Conservation (phyloP, 176 grass and related monocot species). For the Avena atlantica region DNA sequence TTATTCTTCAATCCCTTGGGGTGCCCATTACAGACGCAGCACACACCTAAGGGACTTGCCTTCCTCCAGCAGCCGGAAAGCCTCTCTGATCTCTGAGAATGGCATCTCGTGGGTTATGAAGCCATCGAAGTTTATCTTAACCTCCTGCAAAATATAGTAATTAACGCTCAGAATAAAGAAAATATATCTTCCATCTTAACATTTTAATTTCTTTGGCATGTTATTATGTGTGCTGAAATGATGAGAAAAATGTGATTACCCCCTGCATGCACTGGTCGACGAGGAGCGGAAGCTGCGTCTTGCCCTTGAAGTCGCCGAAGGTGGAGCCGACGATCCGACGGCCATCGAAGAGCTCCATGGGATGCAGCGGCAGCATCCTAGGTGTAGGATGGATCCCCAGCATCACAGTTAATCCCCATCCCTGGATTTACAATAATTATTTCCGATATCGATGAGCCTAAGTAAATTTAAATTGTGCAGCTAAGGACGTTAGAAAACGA, state of each 20-base stretch:
- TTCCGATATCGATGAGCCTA: background rate
- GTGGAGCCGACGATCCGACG: constrained; percentile 63
- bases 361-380: constrained; percentile 78
- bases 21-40: constrained; percentile 43
- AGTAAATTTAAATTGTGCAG: background rate
- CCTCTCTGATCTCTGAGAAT: constrained; percentile 81
- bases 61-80: constrained; percentile 68
- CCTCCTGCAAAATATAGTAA: background rate
- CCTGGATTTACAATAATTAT: constrained; percentile 35
- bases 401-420: constrained; percentile 83
- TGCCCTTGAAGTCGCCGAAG: constrained; percentile 90
- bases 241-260: constrained; percentile 8
- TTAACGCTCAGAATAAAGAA: background rate
- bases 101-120: constrained; percentile 92
- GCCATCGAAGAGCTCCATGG: constrained; percentile 89
- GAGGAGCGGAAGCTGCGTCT: constrained; percentile 71
- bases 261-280: constrained; percentile 73
- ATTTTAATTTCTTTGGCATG: no score
- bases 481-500: background rate
- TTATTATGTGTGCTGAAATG: background rate
- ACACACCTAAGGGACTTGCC: constrained; percentile 82
- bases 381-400: constrained; percentile 81
- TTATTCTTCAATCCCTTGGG: background rate
- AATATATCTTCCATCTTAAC: no score
- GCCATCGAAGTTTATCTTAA: constrained; percentile 73